phyloP scores from a whole-genome alignment of 2,329 filamentous ascomycete species.

The Paecilomyces dactylethromorphus region DNA sequence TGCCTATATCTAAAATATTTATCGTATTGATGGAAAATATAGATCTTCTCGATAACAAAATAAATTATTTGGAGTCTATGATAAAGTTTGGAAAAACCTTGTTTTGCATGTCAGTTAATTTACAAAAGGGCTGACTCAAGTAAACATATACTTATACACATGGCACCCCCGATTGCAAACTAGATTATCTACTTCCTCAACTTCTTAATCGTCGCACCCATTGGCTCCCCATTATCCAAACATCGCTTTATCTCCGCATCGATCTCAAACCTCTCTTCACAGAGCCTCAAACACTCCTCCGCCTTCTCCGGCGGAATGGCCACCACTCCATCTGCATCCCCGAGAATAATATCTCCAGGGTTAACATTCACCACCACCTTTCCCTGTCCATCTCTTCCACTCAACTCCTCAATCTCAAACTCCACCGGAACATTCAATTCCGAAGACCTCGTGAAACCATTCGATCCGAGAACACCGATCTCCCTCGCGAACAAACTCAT shows the following conservation, averaged over 20 bases:
- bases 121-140: too few relatives aligned
- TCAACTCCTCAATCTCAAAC: constrained; percentile 16
- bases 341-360: constrained; percentile 30
- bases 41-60: too few relatives aligned
- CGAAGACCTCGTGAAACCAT: constrained; percentile 27
- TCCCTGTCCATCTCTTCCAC: constrained; percentile 1
- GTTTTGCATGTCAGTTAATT: too few relatives aligned
- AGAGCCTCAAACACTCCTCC: constrained; percentile 24
- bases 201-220: constrained; percentile 28
- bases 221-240: constrained; percentile 23
- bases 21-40: too few relatives aligned
- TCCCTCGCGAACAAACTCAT: constrained; percentile 26
- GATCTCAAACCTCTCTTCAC: constrained; percentile 25
- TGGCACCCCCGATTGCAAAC: neutral
- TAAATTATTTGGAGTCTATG: too few relatives aligned
- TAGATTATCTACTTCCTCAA: constrained; percentile 20
- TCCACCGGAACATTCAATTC: constrained; percentile 27
- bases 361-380: constrained; percentile 16
- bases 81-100: too few relatives aligned
- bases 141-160: too few relatives aligned
- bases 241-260: constrained; percentile 27
- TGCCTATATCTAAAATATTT: too few relatives aligned
- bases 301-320: constrained; percentile 10
- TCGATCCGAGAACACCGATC: constrained; percentile 25
- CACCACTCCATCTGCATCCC: constrained; percentile 22